Evolutionary conservation across 1,139 yeast species (phyloP), one percentile per base, ranked within the genome.

Genomic region (Candida dubliniensis): DNA sequence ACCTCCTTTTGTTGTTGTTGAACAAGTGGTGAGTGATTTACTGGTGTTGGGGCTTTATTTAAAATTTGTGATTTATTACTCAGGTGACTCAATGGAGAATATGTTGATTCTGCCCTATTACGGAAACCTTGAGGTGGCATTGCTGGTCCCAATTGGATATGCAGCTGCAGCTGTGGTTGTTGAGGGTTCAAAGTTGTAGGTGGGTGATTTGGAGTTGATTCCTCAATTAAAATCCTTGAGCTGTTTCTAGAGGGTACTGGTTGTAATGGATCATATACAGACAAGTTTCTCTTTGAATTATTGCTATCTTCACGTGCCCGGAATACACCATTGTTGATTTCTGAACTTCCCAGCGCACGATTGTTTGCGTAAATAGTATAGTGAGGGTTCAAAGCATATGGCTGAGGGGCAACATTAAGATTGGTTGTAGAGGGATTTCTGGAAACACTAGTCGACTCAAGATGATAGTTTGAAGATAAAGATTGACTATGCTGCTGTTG

Each of bases 381-480:
- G 47, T 69, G 67, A 1, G 72, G 73, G 45, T 69, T 67, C 34
- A 69, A 51, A 1, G 74, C 72, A 42, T 69, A 69, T 39, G 60
- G 65, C 50, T 69, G 74, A 2, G 72, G 71, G 6, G 64, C 63
- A 31, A 54, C 51, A 55, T 52, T 56, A 41, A 55, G 50, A 55
- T 52, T 56, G 41, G 48, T 30, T 34, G 46, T 45, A 10, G 62
- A 55, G 9, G 61, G 52, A 43, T 54, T 51, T 33, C 58, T 50
- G 34, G 54, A 55, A 23, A 33, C 42, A 9, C 43, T 23, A 2
- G 44, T 23, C 9, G 46, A 33, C 24, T 42, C 44, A 13, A 39
- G 37, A 26, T 43, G 49, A 34, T 48, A 46, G 13, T 36, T 33
- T 12, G 47, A 35, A 9, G 43, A 31, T 10, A 44, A 15, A 12